These are phyloP conservation scores for Cubamyces lactineus DNA, from an alignment of 768 basidiomycete genomes.

Conservation along the genomic window DNA sequence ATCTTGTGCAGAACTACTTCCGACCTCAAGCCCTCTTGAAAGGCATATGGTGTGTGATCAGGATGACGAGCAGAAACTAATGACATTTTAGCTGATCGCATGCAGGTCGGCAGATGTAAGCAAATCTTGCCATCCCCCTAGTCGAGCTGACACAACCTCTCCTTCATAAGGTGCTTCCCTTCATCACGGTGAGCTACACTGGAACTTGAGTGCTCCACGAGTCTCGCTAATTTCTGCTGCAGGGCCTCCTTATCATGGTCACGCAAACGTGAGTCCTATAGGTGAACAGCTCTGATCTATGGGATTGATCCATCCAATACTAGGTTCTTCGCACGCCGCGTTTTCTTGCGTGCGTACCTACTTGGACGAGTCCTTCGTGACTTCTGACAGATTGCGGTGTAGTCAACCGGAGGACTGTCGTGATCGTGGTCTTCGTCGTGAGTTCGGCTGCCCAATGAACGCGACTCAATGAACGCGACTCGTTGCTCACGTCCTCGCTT, in stretches of 20 bases:
- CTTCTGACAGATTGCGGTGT: background rate
- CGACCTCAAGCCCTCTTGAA: background rate
- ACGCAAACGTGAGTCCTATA: background rate
- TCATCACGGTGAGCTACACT: no score
- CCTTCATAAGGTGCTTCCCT: no score
- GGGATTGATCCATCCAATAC: background rate
- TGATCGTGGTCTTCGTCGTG: background rate
- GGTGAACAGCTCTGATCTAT: no score
- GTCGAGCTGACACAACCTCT: no score
- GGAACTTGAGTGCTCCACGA: no score
- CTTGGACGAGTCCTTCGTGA: no score
- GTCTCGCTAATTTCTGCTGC: no score
- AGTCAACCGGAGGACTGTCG: background rate
- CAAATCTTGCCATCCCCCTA: no score
- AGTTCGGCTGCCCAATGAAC: background rate
- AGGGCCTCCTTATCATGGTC: slow-evolving; percentile 1
- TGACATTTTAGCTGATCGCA: no score
- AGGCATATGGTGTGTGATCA: background rate
- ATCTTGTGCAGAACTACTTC: background rate
- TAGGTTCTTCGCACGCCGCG: slow-evolving; percentile 1
- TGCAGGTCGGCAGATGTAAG: background rate
- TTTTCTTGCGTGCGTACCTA: background rate
- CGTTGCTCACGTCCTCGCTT: no score
- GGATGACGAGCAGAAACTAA: no score
- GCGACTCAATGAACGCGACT: background rate